These are phyloP conservation scores for Tetrastigma voinierianum DNA, from an alignment of 164 flowering plant genomes.

Conservation along the genomic window DNA sequence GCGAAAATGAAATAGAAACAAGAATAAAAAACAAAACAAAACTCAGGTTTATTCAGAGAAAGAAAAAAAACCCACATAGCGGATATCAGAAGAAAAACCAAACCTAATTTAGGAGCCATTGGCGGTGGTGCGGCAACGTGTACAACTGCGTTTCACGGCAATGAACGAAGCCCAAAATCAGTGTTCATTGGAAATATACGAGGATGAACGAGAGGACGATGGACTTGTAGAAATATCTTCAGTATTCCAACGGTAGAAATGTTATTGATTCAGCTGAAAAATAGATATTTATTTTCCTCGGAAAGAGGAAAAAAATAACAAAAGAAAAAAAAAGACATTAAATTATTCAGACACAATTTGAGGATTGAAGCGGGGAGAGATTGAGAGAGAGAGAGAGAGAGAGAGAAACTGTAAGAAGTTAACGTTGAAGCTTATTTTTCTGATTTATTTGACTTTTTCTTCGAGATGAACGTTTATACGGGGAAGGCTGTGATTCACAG, in stretches of 20 bases:
- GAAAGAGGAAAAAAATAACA: not conserved
- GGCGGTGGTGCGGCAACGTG: constrained; percentile 59
- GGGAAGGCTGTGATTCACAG: not conserved
- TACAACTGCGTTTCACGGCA: constrained; percentile 84
- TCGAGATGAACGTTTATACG: not conserved
- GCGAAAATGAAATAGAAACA: constrained; percentile 3
- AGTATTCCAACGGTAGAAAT: too few species aligned
- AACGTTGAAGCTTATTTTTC: not conserved
- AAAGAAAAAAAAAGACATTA: not conserved
- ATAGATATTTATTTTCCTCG: not conserved
- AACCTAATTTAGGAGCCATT: constrained; percentile 61
- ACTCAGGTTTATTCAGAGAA: not conserved
- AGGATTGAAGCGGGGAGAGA: not conserved
- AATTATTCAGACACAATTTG: not conserved
- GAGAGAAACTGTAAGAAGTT: not conserved
- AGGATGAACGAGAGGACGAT: too few species aligned
- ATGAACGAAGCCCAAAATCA: constrained; percentile 85
- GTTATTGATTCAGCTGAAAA: too few species aligned
- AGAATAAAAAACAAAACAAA: not conserved
- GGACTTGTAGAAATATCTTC: too few species aligned
- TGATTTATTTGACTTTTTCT: constrained; percentile 7
- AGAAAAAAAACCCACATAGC: not conserved
- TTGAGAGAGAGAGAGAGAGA: not conserved
- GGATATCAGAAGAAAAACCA: not conserved
- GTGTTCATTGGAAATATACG: constrained; percentile 47